A percentile compares a stretch with the other conserved stretches of the same genome.
Evolutionary conservation across 2,329 filamentous ascomycete species (phyloP).

Genomic region (Penicillium sp.): DNA sequence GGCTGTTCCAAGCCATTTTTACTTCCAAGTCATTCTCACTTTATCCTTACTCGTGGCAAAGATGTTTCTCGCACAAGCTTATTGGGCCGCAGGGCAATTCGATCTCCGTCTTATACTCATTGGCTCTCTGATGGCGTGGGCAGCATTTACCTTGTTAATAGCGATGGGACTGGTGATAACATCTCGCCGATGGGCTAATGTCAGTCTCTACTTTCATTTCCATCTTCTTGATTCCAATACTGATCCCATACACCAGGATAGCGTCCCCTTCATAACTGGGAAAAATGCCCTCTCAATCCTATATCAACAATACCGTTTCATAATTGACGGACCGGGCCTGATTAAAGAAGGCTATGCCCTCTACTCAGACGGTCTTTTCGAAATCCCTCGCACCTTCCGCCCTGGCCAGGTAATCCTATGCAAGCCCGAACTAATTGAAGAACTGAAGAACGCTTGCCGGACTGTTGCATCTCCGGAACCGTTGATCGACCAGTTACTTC

Average conservation of each 20-base stretch:
- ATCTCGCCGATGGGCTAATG: slow-evolving; percentile 15
- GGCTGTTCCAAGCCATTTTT: background rate
- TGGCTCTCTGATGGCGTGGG: background rate
- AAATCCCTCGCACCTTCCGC: slow-evolving; percentile 25
- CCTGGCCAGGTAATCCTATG: slow-evolving; percentile 22
- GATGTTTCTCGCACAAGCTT: background rate
- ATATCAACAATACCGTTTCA: slow-evolving; percentile 21
- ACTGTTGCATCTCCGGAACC: slow-evolving; percentile 20
- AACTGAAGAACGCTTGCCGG: slow-evolving; percentile 15
- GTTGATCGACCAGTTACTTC: slow-evolving; percentile 26
- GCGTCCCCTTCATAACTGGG: slow-evolving; percentile 8
- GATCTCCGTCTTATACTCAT: background rate
- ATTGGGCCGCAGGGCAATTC: background rate
- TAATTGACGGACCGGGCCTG: slow-evolving; percentile 17
- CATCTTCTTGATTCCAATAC: background rate
- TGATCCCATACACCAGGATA: background rate
- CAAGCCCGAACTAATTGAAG: slow-evolving; percentile 20
- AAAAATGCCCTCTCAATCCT: slow-evolving; percentile 11
- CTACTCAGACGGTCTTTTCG: slow-evolving; percentile 18
- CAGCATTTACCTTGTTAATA: background rate
- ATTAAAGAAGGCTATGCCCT: slow-evolving; percentile 18
- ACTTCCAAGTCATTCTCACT: background rate
- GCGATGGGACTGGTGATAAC: slow-evolving; percentile 8
- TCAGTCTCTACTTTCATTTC: slow-evolving; percentile 6
- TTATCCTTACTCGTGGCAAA: background rate